phyloP scores from a whole-genome alignment of 2,329 filamentous ascomycete genomes.

The Dendryphion nanum region DNA sequence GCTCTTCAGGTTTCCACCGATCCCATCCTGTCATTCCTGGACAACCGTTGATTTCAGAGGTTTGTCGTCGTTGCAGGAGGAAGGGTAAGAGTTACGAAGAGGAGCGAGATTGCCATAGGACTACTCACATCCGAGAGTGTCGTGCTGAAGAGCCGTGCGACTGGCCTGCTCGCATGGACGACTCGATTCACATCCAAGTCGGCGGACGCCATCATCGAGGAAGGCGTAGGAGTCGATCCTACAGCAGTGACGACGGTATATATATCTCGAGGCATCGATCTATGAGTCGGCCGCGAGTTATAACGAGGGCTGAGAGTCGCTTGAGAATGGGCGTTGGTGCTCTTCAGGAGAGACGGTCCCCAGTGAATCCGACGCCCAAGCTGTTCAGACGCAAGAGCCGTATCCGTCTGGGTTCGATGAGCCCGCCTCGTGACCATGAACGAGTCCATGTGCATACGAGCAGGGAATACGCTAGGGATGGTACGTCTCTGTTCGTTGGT shows the following conservation, averaged over 20 bases:
- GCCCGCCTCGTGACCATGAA: conserved; percentile 10
- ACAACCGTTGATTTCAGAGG: conserved; percentile 17
- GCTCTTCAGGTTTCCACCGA: conserved; percentile 35
- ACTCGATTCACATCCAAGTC: conserved; percentile 16
- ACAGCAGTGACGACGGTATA: conserved; percentile 18
- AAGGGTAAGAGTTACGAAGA: conserved; percentile 12
- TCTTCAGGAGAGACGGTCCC: conserved; percentile 23
- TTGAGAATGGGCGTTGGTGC: conserved; percentile 22
- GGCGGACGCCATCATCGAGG: no score
- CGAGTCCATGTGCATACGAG: neutral
- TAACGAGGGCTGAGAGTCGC: conserved; percentile 18
- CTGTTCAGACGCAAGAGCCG: conserved; percentile 9
- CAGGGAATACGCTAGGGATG: neutral
- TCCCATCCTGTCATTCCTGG: conserved; percentile 35
- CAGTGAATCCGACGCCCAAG: conserved; percentile 7
- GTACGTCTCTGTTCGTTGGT: neutral
- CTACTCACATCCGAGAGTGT: conserved; percentile 19
- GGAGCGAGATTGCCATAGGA: conserved; percentile 9
- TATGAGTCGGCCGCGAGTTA: conserved; percentile 13
- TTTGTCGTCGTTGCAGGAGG: conserved; percentile 34
- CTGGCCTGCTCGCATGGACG: conserved; percentile 17
- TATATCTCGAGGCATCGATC: conserved; percentile 16
- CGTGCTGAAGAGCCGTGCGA: conserved; percentile 24
- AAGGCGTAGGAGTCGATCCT: conserved; percentile 11
- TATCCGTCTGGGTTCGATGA: conserved; percentile 18